A percentile compares a stretch with the other conserved stretches of the same genome.
These are phyloP conservation scores for Penicillium pulvis DNA, from an alignment of 495 filamentous ascomycete species.

Conservation along the genomic window DNA sequence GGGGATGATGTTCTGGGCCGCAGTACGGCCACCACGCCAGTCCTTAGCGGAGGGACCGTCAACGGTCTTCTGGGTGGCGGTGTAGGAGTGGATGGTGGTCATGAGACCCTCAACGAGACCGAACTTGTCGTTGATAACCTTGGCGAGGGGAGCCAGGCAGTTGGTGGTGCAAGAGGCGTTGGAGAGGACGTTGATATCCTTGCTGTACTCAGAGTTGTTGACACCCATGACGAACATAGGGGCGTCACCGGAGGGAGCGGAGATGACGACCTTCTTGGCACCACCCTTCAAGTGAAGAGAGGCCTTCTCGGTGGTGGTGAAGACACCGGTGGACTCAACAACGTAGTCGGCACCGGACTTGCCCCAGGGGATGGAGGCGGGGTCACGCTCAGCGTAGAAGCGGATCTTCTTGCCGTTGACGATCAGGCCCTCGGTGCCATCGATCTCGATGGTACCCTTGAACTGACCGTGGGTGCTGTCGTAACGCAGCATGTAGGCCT, in stretches of 20 bases:
- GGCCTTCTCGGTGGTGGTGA: conserved; percentile 98
- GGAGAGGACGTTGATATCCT: conserved; percentile 88
- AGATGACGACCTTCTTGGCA: conserved; percentile 99
- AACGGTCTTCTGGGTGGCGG: conserved; percentile 99
- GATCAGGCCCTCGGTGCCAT: conserved; percentile 68
- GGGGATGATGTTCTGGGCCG: conserved; percentile 99
- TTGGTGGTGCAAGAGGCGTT: conserved; percentile 99
- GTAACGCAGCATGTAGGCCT: conserved; percentile 99
- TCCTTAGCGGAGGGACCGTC: conserved; percentile 98
- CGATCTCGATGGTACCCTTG: conserved; percentile 82
- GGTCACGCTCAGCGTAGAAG: conserved; percentile 95
- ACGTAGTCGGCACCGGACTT: conserved; percentile 91
- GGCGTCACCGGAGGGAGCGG: conserved; percentile 96
- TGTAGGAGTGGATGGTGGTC: conserved; percentile 99
- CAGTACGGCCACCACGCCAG: conserved; percentile 98
- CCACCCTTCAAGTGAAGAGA: conserved; percentile 95
- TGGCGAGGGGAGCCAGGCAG: conserved; percentile 98
- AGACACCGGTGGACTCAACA: conserved; percentile 98
- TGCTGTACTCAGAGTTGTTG: conserved; percentile 91
- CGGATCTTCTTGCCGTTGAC: conserved; percentile 95
- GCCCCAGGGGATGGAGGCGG: conserved; percentile 86
- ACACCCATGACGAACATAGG: conserved; percentile 99
- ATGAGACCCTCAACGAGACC: conserved; percentile 97
- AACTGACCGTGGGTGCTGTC: conserved; percentile 96
- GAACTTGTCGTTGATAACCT: conserved; percentile 98